A percentile compares a stretch with the other conserved stretches of the same genome.
These are phyloP conservation scores for Tricholoma sp. DNA, from an alignment of 768 basidiomycete genomes.

Conservation along the genomic window DNA sequence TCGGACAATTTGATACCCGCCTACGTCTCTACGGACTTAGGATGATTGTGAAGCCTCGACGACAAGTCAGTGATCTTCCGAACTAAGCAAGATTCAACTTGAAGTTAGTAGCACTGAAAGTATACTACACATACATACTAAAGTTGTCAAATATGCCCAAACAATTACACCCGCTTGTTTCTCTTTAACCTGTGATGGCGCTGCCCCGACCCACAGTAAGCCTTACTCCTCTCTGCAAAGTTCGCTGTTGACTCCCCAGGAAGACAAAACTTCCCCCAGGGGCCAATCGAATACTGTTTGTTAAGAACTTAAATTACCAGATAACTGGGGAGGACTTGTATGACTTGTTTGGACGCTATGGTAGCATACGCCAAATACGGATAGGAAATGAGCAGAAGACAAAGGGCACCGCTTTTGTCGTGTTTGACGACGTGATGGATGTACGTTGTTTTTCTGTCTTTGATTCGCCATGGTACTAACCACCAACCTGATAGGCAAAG, in stretches of 20 bases:
- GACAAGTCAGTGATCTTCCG: too few relatives aligned
- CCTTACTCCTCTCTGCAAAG: background rate
- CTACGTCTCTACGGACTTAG: too few relatives aligned
- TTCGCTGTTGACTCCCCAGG: background rate
- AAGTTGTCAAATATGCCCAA: background rate
- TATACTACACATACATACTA: too few relatives aligned
- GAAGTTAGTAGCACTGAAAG: too few relatives aligned
- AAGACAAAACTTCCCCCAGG: conserved; percentile 91
- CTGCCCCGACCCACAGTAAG: conserved; percentile 66
- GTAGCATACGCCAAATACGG: conserved; percentile 91
- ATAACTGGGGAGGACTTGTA: conserved; percentile 93
- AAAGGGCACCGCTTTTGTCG: conserved; percentile 94
- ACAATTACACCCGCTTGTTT: background rate
- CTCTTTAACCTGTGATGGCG: conserved; percentile 41
- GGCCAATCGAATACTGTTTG: conserved; percentile 87
- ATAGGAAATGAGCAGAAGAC: conserved; percentile 91
- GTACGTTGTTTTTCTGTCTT: conserved; percentile 36
- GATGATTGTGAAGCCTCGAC: too few relatives aligned
- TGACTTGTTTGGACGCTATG: conserved; percentile 96
- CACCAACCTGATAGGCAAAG: conserved; percentile 61
- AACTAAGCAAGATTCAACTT: too few relatives aligned
- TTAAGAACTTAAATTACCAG: conserved; percentile 90
- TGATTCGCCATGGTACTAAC: conserved; percentile 7
- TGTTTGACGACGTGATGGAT: conserved; percentile 95
- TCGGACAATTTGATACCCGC: too few relatives aligned